Evolutionary conservation across 1,284 basidiomycete genomes (phyloP).

Genomic region (Fomitopsis schrenkii): DNA sequence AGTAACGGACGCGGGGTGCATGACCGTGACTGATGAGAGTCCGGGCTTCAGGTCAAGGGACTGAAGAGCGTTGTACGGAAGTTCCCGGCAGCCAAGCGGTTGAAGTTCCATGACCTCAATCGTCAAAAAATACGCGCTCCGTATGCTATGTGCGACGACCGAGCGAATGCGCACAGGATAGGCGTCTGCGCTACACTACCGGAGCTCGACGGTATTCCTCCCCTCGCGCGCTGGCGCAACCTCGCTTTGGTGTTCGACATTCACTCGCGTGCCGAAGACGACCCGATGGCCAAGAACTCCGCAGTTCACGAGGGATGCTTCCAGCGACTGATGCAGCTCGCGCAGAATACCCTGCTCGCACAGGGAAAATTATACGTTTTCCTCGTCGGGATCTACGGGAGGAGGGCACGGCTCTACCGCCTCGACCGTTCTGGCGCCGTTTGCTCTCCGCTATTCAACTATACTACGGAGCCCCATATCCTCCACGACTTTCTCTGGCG

Average conservation of each 20-base stretch:
- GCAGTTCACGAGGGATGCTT: neutral
- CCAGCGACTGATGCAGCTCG: slow-evolving; percentile 5
- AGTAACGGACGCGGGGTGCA: too few relatives aligned
- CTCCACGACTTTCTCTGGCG: slow-evolving; percentile 13
- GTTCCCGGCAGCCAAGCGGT: neutral
- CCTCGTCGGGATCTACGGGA: slow-evolving; percentile 14
- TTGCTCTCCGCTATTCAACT: slow-evolving; percentile 1
- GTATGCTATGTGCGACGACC: neutral
- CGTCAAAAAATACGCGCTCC: neutral
- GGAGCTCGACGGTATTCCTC: neutral
- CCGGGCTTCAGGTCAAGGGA: neutral
- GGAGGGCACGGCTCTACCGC: slow-evolving; percentile 11
- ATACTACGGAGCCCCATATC: slow-evolving; percentile 4
- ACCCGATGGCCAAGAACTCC: neutral
- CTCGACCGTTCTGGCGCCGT: slow-evolving; percentile 12
- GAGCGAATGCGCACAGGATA: neutral
- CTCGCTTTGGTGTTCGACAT: neutral
- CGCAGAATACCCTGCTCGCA: slow-evolving; percentile 7
- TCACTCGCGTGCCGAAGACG: neutral
- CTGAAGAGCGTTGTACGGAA: neutral
- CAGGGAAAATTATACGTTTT: slow-evolving; percentile 8
- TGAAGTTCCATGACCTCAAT: neutral
- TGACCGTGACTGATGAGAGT: neutral
- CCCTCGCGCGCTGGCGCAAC: neutral
- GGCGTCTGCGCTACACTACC: neutral